phyloP scores from a whole-genome alignment of 148 eudicot genomes.

The Rhododendron williamsianum region DNA sequence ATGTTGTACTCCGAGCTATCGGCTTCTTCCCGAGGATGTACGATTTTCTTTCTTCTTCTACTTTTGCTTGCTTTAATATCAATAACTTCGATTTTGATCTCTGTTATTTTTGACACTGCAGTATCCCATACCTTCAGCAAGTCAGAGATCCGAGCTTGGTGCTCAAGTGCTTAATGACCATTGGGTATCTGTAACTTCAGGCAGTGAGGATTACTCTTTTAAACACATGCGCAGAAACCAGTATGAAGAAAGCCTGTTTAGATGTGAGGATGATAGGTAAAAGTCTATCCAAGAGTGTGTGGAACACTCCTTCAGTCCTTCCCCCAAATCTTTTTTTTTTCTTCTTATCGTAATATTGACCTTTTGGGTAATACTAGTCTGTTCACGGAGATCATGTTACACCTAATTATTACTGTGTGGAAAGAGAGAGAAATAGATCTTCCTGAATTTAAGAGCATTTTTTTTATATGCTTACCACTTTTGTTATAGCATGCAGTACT shows the following conservation, averaged over 20 bases:
- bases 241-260: constrained; percentile 95
- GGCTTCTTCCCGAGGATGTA: constrained; percentile 93
- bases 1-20: constrained; percentile 94
- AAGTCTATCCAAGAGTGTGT: neutral
- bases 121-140: constrained; percentile 88
- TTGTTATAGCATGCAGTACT: neutral
- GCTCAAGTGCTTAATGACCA: constrained; percentile 80
- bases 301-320: neutral
- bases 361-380: neutral
- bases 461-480: neutral
- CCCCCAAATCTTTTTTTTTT: neutral
- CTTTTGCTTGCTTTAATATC: constrained; percentile 10
- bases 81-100: constrained; percentile 6
- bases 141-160: constrained; percentile 90
- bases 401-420: neutral
- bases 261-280: constrained; percentile 99
- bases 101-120: constrained; percentile 24
- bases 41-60: constrained; percentile 2
- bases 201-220: constrained; percentile 96
- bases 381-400: neutral
- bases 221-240: constrained; percentile 99
- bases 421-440: neutral
- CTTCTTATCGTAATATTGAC: neutral
- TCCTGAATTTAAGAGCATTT: neutral
- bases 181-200: constrained; percentile 99